Conservation (phyloP, 2,329 filamentous ascomycete genomes). For the Purpureocillium lavendulum region DNA sequence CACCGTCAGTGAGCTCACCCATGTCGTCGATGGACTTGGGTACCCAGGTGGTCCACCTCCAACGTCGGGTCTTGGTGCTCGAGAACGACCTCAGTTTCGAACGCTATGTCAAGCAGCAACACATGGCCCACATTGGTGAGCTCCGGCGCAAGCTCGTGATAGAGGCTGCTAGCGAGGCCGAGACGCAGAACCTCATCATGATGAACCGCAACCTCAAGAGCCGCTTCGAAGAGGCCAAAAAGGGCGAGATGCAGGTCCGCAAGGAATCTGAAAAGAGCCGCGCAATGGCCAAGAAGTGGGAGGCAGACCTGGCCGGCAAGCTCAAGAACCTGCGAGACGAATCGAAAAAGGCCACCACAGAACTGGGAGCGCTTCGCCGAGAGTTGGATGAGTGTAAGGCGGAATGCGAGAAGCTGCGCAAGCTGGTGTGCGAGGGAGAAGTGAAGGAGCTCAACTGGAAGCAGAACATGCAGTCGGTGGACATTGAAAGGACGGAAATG, state of each 20-base stretch:
- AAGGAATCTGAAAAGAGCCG: constrained; percentile 66
- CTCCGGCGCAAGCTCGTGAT: constrained; percentile 66
- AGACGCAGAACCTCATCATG: constrained; percentile 73
- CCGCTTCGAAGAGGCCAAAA: constrained; percentile 65
- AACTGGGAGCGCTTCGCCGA: constrained; percentile 46
- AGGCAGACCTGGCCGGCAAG: constrained; percentile 60
- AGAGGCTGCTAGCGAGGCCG: constrained; percentile 71
- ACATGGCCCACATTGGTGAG: constrained; percentile 73
- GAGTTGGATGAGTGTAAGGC: constrained; percentile 49
- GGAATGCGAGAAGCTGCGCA: constrained; percentile 57
- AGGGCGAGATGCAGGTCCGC: constrained; percentile 59
- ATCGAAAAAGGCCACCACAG: constrained; percentile 53
- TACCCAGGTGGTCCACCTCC: constrained; percentile 46
- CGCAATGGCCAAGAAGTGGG: constrained; percentile 69
- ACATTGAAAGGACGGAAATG: constrained; percentile 52
- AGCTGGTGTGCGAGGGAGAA: constrained; percentile 60
- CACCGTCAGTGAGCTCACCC: constrained; percentile 16
- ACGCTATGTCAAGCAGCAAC: constrained; percentile 74
- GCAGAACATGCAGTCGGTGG: constrained; percentile 55
- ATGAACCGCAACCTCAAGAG: constrained; percentile 66
- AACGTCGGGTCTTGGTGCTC: constrained; percentile 66
- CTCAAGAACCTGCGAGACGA: constrained; percentile 60
- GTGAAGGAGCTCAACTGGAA: constrained; percentile 56
- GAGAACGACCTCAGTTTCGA: constrained; percentile 80
- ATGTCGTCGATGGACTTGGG: constrained; percentile 22